phyloP scores from a whole-genome alignment of 305 asterid genomes.

The Withania somnifera region DNA sequence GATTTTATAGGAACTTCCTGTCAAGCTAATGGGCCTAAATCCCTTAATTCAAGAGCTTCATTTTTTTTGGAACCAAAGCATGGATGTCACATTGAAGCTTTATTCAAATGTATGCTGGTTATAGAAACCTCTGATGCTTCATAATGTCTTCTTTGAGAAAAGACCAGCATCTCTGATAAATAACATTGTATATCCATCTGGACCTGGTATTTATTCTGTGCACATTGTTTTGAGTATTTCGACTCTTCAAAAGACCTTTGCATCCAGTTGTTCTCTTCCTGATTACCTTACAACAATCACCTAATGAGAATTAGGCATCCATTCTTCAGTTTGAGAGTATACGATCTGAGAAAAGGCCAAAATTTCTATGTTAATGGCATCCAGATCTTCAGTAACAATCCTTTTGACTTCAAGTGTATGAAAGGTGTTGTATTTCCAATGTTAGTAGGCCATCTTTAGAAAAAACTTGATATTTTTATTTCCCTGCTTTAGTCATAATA shows the following conservation, averaged over 20 bases:
- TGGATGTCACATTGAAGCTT: background rate
- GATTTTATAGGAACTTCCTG: background rate
- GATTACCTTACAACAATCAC: background rate
- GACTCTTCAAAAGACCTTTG: background rate
- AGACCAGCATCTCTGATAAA: background rate
- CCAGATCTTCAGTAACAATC: no score
- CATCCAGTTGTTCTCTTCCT: background rate
- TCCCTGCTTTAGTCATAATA: background rate
- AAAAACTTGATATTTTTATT: background rate
- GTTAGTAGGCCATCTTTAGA: background rate
- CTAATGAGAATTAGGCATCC: background rate
- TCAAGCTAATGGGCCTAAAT: background rate
- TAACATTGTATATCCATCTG: background rate
- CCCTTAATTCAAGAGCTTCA: background rate
- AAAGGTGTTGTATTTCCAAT: background rate
- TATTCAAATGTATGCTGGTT: background rate
- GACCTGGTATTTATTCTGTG: background rate
- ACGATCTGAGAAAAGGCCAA: background rate
- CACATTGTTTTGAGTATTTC: background rate
- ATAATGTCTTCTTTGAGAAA: background rate
- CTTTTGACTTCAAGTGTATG: no score
- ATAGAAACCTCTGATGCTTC: background rate
- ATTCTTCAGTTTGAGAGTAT: background rate
- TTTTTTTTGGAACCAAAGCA: background rate
- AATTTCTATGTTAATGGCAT: background rate